Conservation (phyloP, 2,329 filamentous ascomycete species). For the Westerdykella sp. region DNA sequence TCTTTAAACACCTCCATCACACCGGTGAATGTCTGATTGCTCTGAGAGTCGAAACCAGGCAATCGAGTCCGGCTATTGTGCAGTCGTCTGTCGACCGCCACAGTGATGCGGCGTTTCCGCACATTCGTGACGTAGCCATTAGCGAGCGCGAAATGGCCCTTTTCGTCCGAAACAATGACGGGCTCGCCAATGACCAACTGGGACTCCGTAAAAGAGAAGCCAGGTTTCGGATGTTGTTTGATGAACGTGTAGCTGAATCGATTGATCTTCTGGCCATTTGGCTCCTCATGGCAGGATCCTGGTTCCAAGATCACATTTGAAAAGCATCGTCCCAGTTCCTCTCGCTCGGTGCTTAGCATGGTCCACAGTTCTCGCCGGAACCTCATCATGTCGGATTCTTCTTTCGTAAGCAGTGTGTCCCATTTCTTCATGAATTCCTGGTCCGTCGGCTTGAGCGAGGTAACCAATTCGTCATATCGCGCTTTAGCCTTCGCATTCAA, state of each 20-base stretch:
- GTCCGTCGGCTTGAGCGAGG: slow-evolving; percentile 67
- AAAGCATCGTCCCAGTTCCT: slow-evolving; percentile 85
- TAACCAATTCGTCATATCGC: slow-evolving; percentile 75
- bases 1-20: slow-evolving; percentile 77
- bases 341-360: slow-evolving; percentile 82
- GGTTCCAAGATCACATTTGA: slow-evolving; percentile 78
- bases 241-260: slow-evolving; percentile 80
- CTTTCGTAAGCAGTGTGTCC: slow-evolving; percentile 87
- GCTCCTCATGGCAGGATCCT: slow-evolving; percentile 64
- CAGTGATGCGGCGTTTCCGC: slow-evolving; percentile 67
- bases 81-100: slow-evolving; percentile 83
- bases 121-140: slow-evolving; percentile 84
- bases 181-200: slow-evolving; percentile 83
- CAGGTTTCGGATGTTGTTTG: slow-evolving; percentile 56
- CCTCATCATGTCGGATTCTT: slow-evolving; percentile 85
- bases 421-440: slow-evolving; percentile 87
- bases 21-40: slow-evolving; percentile 80
- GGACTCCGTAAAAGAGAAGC: slow-evolving; percentile 84
- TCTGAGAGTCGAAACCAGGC: slow-evolving; percentile 65
- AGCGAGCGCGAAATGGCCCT: slow-evolving; percentile 89
- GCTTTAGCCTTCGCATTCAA: slow-evolving; percentile 74
- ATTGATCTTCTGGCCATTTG: slow-evolving; percentile 75
- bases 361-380: slow-evolving; percentile 91
- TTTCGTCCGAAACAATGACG: slow-evolving; percentile 91
- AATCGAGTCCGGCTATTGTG: slow-evolving; percentile 77